phyloP scores from a whole-genome alignment of 768 basidiomycete genomes.

The Rhizopogon vesiculosus region DNA sequence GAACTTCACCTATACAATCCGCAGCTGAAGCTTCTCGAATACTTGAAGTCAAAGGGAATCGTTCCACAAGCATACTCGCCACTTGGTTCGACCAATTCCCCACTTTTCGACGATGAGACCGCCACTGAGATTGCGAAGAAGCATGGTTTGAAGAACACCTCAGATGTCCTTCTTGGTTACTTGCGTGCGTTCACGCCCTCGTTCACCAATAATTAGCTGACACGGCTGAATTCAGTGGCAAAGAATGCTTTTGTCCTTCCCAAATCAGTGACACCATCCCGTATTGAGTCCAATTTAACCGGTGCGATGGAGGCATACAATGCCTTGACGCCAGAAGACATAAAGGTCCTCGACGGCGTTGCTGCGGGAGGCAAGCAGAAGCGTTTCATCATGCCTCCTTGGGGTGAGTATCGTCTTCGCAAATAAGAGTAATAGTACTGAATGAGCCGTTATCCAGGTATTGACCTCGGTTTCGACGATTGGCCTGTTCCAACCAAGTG shows the following conservation, averaged over 20 bases:
- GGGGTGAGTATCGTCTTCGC: conserved; percentile 46
- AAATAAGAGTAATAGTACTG: conserved; percentile 7
- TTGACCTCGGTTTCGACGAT: conserved; percentile 69
- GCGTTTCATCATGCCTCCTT: conserved; percentile 62
- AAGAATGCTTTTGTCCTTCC: conserved; percentile 66
- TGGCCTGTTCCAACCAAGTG: conserved; percentile 34
- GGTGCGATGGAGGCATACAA: conserved; percentile 44
- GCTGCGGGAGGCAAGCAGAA: conserved; percentile 60
- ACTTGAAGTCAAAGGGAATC: conserved; percentile 62
- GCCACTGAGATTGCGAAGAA: conserved; percentile 57
- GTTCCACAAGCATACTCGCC: conserved; percentile 79
- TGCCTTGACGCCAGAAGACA: conserved; percentile 46
- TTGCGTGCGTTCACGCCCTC: conserved; percentile 37
- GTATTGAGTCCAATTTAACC: conserved; percentile 57
- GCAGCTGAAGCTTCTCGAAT: conserved; percentile 61
- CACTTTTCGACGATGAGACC: conserved; percentile 58
- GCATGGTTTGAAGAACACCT: conserved; percentile 40
- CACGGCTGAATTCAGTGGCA: conserved; percentile 37
- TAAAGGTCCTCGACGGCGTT: conserved; percentile 52
- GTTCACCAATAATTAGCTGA: conserved; percentile 1
- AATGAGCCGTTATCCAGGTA: conserved; percentile 31
- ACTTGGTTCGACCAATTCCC: conserved; percentile 64
- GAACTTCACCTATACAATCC: conserved; percentile 75
- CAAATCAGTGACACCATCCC: conserved; percentile 70
- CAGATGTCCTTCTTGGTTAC: conserved; percentile 61